Percentiles rank a stretch among this genome's conserved stretches.
phyloP scores from a whole-genome alignment of 202 grass and related monocot genomes.

The Brachypodium distachyon region DNA sequence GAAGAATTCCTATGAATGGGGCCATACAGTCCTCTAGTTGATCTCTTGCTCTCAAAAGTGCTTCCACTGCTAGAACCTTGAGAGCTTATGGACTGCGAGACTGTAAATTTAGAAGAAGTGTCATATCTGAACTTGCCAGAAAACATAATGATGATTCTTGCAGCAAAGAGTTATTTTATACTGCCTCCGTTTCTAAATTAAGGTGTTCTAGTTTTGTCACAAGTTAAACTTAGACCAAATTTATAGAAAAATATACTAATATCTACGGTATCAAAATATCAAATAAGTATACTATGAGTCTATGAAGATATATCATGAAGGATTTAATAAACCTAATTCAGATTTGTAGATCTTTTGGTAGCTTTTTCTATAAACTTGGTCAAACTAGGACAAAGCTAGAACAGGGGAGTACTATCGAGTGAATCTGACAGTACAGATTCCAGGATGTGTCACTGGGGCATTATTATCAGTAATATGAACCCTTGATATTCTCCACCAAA shows the following conservation, averaged over 20 bases:
- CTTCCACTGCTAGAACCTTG: conserved; percentile 39
- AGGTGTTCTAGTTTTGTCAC: no score
- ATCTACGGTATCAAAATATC: no score
- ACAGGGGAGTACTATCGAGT: neutral
- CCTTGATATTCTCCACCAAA: conserved; percentile 5
- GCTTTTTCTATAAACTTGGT: neutral
- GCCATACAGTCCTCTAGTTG: conserved; percentile 29
- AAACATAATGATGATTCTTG: neutral
- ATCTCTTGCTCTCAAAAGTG: conserved; percentile 26
- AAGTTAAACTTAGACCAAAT: no score
- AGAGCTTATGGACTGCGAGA: conserved; percentile 34
- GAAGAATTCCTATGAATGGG: conserved; percentile 36
- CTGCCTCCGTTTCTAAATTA: no score
- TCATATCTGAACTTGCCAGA: neutral
- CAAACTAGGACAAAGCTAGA: no score
- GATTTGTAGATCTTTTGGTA: no score
- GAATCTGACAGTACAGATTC: neutral
- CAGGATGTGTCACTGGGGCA: neutral
- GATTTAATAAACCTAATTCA: no score
- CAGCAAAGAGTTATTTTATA: neutral
- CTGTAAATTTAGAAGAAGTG: conserved; percentile 14
- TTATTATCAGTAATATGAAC: neutral
- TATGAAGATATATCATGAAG: no score
- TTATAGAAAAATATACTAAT: no score
- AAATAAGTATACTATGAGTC: no score